phyloP scores from a whole-genome alignment of 73 alveolate genomes.

The Tetrahymena thermophila region DNA sequence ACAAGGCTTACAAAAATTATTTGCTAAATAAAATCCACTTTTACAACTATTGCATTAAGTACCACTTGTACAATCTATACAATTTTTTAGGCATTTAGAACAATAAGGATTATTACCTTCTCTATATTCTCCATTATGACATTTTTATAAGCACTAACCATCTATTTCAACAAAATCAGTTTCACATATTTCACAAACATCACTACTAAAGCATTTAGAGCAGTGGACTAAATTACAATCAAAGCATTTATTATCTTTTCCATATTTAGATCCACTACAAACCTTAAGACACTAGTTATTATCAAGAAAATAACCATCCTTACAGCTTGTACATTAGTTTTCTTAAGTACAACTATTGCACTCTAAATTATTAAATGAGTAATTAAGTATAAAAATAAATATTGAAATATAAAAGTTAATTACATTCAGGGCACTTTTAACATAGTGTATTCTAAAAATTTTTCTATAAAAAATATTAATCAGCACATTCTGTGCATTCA shows the following conservation, averaged over 20 bases:
- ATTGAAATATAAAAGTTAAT: background rate
- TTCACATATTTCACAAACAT: background rate
- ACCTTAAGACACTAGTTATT: background rate
- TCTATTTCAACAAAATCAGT: background rate
- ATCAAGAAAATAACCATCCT: background rate
- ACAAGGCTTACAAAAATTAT: background rate
- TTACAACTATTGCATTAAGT: background rate
- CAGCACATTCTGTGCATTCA: background rate
- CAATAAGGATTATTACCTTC: background rate
- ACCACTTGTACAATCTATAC: background rate
- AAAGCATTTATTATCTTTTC: background rate
- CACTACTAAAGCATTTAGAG: background rate
- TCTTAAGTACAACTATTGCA: background rate
- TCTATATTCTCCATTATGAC: background rate
- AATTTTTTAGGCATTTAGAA: background rate
- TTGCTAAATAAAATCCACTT: background rate
- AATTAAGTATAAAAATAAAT: background rate
- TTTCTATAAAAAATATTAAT: background rate
- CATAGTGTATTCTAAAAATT: background rate
- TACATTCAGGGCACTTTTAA: background rate
- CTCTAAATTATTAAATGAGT: background rate
- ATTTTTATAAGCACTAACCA: background rate
- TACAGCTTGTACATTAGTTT: background rate
- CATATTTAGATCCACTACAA: background rate
- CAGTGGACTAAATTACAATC: background rate